A percentile compares a stretch with the other conserved stretches of the same genome.
Evolutionary conservation across 768 basidiomycete genomes (phyloP).

Genomic region (Leccinellum luteum): DNA sequence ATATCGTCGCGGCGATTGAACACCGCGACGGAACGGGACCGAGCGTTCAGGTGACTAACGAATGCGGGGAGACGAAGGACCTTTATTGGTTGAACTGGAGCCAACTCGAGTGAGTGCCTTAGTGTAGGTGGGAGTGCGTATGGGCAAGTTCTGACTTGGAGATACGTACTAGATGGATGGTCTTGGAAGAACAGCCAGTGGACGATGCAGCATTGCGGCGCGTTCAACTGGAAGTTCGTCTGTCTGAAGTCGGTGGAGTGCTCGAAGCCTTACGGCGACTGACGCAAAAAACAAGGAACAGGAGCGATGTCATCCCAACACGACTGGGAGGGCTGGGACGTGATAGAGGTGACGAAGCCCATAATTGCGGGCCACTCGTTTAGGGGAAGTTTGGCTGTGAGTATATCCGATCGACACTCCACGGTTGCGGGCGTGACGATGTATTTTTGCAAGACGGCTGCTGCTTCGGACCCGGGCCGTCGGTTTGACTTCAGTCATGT

Average conservation of each 20-base stretch:
- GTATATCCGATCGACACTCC: not conserved
- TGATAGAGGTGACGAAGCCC: slow-evolving; percentile 18
- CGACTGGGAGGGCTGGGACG: slow-evolving; percentile 20
- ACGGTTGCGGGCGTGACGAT: not conserved
- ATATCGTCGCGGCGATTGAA: slow-evolving; percentile 44
- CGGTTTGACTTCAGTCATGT: slow-evolving; percentile 26
- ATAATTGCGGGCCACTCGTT: slow-evolving; percentile 35
- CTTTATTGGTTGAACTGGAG: slow-evolving; percentile 34
- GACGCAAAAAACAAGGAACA: not conserved
- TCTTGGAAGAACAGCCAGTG: slow-evolving; percentile 31
- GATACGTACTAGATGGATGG: slow-evolving; percentile 21
- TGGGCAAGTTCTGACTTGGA: not conserved
- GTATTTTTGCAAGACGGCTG: slow-evolving; percentile 18
- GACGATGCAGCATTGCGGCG: slow-evolving; percentile 31
- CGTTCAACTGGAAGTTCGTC: slow-evolving; percentile 35
- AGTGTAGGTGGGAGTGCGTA: not conserved
- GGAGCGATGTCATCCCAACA: not conserved
- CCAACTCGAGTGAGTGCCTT: slow-evolving; percentile 23
- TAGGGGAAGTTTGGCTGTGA: slow-evolving; percentile 31
- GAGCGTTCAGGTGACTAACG: slow-evolving; percentile 21
- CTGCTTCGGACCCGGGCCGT: slow-evolving; percentile 16
- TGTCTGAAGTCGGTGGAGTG: slow-evolving; percentile 37
- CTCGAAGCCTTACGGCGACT: slow-evolving; percentile 17
- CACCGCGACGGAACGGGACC: slow-evolving; percentile 49
- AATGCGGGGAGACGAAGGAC: slow-evolving; percentile 22